These are phyloP conservation scores for Myxozyma geophila DNA, from an alignment of 805 yeast genomes.

Conservation along the genomic window DNA sequence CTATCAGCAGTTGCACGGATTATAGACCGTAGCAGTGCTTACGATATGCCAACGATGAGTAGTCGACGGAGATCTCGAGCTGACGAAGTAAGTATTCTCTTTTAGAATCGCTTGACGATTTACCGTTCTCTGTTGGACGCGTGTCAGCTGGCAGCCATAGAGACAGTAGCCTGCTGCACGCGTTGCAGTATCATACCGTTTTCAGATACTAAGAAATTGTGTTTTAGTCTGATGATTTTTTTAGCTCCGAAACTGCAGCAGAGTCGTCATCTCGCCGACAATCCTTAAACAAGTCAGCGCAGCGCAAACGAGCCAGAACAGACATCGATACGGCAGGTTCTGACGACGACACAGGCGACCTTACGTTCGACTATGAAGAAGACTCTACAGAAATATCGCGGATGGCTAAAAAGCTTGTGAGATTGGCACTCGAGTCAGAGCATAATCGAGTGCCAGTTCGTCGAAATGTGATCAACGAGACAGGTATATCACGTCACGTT, in stretches of 20 bases:
- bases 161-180: too few relatives aligned
- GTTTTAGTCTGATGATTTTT: background rate
- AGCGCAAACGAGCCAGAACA: constrained; percentile 6
- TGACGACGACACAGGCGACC: constrained; percentile 1
- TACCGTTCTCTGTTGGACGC: too few relatives aligned
- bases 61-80: background rate
- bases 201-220: background rate
- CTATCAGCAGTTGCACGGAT: background rate
- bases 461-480: constrained; percentile 22
- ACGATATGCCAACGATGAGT: constrained; percentile 1
- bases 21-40: background rate
- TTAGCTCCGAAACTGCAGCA: background rate
- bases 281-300: background rate
- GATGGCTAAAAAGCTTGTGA: constrained; percentile 34
- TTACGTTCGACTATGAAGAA: background rate
- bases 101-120: background rate
- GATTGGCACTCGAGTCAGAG: constrained; percentile 26
- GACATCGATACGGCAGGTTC: background rate
- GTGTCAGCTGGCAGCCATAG: too few relatives aligned
- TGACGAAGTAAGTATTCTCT: background rate
- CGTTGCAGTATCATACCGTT: background rate
- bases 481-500: constrained; percentile 14
- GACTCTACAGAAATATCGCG: constrained; percentile 18
- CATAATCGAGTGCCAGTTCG: constrained; percentile 25
- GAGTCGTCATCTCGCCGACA: background rate